phyloP scores from a whole-genome alignment of 495 filamentous ascomycete species.

The Penicillium samsonianum region DNA sequence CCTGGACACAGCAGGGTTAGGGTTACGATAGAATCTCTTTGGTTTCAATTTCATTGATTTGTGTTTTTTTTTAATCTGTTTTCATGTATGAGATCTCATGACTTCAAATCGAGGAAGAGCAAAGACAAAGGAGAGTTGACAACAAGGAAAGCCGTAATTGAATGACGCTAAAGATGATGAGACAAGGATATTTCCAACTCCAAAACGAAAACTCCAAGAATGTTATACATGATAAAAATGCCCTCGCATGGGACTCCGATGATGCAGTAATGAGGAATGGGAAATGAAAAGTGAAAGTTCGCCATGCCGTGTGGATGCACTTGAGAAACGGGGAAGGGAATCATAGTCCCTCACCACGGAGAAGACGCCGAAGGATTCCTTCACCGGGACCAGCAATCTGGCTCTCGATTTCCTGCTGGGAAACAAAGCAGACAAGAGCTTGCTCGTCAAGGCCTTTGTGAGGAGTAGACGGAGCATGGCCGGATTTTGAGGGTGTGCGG shows the following conservation, averaged over 20 bases:
- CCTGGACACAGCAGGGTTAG: too few species aligned
- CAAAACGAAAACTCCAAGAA: slow-evolving; percentile 20
- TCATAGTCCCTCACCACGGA: slow-evolving; percentile 46
- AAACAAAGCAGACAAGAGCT: slow-evolving; percentile 72
- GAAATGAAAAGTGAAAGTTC: slow-evolving; percentile 1
- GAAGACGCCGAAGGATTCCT: slow-evolving; percentile 48
- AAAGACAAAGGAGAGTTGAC: slow-evolving; percentile 16
- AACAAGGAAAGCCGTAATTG: slow-evolving; percentile 7
- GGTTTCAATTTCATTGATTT: background rate
- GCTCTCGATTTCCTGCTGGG: slow-evolving; percentile 71
- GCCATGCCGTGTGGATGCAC: background rate
- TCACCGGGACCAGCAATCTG: slow-evolving; percentile 70
- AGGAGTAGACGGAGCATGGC: slow-evolving; percentile 46
- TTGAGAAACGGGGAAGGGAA: background rate
- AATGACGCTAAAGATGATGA: slow-evolving; percentile 13
- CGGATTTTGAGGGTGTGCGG: slow-evolving; percentile 60
- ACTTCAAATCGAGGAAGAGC: background rate
- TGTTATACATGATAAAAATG: slow-evolving; percentile 24
- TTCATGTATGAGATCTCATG: background rate
- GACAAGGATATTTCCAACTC: slow-evolving; percentile 17
- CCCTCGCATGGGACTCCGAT: slow-evolving; percentile 9
- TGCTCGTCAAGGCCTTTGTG: slow-evolving; percentile 62
- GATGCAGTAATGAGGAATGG: slow-evolving; percentile 15
- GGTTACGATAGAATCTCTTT: too few species aligned
- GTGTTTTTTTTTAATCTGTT: background rate